Conservation (phyloP, 768 basidiomycete genomes). For the Tricholoma terreum region DNA sequence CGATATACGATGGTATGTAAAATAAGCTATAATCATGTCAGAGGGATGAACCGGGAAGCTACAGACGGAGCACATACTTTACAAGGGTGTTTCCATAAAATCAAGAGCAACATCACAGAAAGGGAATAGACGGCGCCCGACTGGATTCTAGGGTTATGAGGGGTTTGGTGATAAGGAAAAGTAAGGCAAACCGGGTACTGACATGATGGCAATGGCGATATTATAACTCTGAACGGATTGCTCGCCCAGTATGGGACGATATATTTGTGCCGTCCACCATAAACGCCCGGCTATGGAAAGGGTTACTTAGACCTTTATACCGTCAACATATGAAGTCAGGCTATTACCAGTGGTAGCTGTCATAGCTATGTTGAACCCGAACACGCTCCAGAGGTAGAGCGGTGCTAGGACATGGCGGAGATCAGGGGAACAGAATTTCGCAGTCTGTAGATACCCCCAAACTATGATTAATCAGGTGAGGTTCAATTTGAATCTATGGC, state of each 20-base stretch:
- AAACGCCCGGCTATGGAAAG: conserved; percentile 14
- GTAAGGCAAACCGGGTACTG: background rate
- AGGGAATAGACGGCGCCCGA: conserved; percentile 26
- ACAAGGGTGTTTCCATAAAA: conserved; percentile 7
- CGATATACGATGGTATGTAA: conserved; percentile 17
- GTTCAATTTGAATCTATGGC: background rate
- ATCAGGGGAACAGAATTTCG: background rate
- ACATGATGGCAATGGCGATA: conserved; percentile 15
- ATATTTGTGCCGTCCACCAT: conserved; percentile 17
- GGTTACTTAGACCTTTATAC: background rate
- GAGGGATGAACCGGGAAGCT: background rate
- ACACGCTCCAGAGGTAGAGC: conserved; percentile 23
- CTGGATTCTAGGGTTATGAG: conserved; percentile 16
- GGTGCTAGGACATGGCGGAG: conserved; percentile 3
- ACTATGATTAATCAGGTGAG: conserved; percentile 9
- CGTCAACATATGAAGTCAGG: background rate
- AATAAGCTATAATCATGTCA: conserved; percentile 9
- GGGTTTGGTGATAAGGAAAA: background rate
- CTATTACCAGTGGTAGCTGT: conserved; percentile 21
- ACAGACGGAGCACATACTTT: conserved; percentile 8
- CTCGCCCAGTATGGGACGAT: conserved; percentile 3
- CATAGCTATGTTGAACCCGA: conserved; percentile 22
- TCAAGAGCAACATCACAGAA: conserved; percentile 17
- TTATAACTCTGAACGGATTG: conserved; percentile 8
- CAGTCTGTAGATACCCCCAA: conserved; percentile 18